Conservation (phyloP, 2,329 filamentous ascomycete species). For the Trichophyton simii region DNA sequence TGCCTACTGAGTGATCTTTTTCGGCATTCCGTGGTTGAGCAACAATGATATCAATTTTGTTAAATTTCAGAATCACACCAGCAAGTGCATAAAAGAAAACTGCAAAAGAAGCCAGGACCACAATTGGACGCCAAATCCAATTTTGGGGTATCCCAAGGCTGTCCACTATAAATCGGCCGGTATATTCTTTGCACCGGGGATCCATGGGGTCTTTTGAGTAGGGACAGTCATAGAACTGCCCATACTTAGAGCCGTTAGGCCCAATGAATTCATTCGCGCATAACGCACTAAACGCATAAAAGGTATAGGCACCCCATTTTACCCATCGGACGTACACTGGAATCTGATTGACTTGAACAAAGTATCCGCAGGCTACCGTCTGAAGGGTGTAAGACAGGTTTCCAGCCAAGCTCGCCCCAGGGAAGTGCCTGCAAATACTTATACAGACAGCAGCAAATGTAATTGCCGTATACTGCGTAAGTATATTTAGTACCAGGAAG, state of each 20-base stretch:
- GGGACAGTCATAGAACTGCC: slow-evolving; percentile 62
- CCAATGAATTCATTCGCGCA: slow-evolving; percentile 57
- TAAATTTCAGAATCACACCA: slow-evolving; percentile 49
- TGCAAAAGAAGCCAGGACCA: slow-evolving; percentile 50
- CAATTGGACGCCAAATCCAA: slow-evolving; percentile 56
- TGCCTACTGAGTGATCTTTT: slow-evolving; percentile 53
- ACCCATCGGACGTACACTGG: slow-evolving; percentile 68
- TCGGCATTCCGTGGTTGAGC: slow-evolving; percentile 48
- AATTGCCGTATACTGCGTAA: slow-evolving; percentile 62
- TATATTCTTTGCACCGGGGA: slow-evolving; percentile 55
- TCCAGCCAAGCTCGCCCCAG: slow-evolving; percentile 57
- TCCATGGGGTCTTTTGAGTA: slow-evolving; percentile 48
- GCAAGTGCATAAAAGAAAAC: slow-evolving; percentile 51
- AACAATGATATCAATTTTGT: slow-evolving; percentile 57
- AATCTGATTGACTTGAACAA: slow-evolving; percentile 60
- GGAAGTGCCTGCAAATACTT: slow-evolving; percentile 52
- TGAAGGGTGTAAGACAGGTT: slow-evolving; percentile 64
- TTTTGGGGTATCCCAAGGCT: slow-evolving; percentile 54
- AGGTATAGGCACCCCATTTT: slow-evolving; percentile 38
- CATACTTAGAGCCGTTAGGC: slow-evolving; percentile 29
- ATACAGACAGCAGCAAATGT: slow-evolving; percentile 59
- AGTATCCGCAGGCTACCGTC: slow-evolving; percentile 62
- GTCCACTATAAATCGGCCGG: slow-evolving; percentile 55
- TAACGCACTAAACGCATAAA: slow-evolving; percentile 58
- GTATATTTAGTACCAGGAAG: slow-evolving; percentile 55